These are phyloP conservation scores for Fusarium virguliforme DNA, from an alignment of 2,329 filamentous ascomycete species.

Conservation along the genomic window DNA sequence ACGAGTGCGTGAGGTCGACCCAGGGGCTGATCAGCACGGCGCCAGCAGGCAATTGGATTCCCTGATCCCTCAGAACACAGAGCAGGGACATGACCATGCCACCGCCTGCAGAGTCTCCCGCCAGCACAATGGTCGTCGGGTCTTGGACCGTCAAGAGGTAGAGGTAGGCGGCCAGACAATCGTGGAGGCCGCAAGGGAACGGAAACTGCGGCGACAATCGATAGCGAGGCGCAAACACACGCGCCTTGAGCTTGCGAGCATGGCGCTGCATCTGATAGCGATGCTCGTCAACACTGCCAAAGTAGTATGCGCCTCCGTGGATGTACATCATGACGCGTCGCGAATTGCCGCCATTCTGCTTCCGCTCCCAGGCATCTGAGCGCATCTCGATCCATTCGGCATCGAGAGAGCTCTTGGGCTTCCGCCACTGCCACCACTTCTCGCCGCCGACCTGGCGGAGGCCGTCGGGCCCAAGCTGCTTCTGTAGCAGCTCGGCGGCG, in stretches of 20 bases:
- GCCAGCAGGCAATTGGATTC: constrained; percentile 87
- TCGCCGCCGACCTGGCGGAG: constrained; percentile 83
- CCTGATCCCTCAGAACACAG: constrained; percentile 85
- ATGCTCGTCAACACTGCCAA: constrained; percentile 95
- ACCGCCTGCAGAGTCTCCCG: constrained; percentile 93
- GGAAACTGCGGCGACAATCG: constrained; percentile 93
- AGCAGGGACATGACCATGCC: constrained; percentile 90
- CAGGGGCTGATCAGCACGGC: constrained; percentile 94
- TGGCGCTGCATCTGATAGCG: constrained; percentile 98
- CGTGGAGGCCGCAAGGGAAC: constrained; percentile 92
- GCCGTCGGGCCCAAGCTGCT: constrained; percentile 84
- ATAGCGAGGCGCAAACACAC: constrained; percentile 90
- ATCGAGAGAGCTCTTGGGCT: constrained; percentile 75
- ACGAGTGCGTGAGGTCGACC: constrained; percentile 96
- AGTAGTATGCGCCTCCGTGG: constrained; percentile 95
- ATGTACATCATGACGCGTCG: constrained; percentile 92
- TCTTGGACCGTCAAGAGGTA: constrained; percentile 84
- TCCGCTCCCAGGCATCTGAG: constrained; percentile 78
- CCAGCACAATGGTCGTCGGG: constrained; percentile 86
- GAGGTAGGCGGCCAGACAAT: constrained; percentile 91
- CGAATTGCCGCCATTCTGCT: constrained; percentile 71
- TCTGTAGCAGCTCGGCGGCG: constrained; percentile 77
- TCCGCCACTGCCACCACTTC: constrained; percentile 92
- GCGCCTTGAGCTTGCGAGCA: constrained; percentile 91
- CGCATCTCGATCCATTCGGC: constrained; percentile 99